Conservation (phyloP, 805 yeast species). For the Sugiyamaella valdiviana region DNA sequence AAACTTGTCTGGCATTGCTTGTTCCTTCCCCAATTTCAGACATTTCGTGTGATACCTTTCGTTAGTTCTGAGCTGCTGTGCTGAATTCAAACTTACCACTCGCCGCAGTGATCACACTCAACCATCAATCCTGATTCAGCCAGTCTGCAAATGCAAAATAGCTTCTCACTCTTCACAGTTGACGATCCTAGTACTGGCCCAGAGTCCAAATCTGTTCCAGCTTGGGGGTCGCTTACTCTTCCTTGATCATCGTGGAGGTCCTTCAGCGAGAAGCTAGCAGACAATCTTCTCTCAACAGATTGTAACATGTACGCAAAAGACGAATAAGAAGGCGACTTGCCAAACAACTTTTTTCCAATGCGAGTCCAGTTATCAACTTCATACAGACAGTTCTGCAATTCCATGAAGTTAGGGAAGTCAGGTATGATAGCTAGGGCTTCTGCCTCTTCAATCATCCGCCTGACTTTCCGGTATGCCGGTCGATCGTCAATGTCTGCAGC, state of each 20-base stretch:
- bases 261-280: slow-evolving; percentile 11
- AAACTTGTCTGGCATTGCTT: slow-evolving; percentile 36
- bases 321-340: slow-evolving; percentile 34
- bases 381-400: slow-evolving; percentile 18
- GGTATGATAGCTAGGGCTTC: slow-evolving; percentile 5
- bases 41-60: slow-evolving; percentile 66
- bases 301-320: slow-evolving; percentile 27
- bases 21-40: slow-evolving; percentile 37
- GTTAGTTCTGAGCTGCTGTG: background rate
- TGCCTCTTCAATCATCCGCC: slow-evolving; percentile 24
- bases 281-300: slow-evolving; percentile 19
- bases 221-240: too few species aligned
- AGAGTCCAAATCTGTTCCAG: slow-evolving; percentile 20
- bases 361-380: slow-evolving; percentile 37
- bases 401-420: slow-evolving; percentile 18
- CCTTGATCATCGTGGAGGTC: too few species aligned
- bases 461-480: slow-evolving; percentile 29
- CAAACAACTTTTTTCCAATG: slow-evolving; percentile 31
- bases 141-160: slow-evolving; percentile 40
- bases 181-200: slow-evolving; percentile 58
- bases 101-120: slow-evolving; percentile 84
- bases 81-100: slow-evolving; percentile 48
- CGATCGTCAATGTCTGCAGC: slow-evolving; percentile 33
- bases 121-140: slow-evolving; percentile 83
- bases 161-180: slow-evolving; percentile 50